Base-by-base conservation (phyloP, 2,329 filamentous ascomycete genomes). In the Paracamarosporium sp. region DNA sequence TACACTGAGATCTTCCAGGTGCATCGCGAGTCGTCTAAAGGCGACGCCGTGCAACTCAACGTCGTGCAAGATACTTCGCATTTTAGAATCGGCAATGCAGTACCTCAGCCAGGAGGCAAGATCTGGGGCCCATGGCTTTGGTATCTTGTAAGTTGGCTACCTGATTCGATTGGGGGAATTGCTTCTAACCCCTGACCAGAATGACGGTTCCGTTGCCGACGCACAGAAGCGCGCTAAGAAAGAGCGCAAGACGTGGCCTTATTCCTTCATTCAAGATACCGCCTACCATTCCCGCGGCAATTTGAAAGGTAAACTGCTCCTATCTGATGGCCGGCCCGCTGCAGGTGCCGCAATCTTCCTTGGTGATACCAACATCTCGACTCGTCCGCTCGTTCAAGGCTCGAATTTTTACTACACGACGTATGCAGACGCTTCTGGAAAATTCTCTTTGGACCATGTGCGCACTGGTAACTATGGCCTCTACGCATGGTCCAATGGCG, bases 1-100 rank as follows among this genome's bases (percentile, higher is more conserved):
- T n/a, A n/a, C n/a, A n/a, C n/a, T n/a, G n/a, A n/a, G n/a, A n/a
- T n/a, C n/a, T n/a, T n/a, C n/a, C 4, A 61, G 71, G 76, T 82
- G 7, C 81, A 82, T 57, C 76, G 81, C 11, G 80, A 83, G 61
- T 80, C 76, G 6, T 55, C 71, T 1, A 81, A 79, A 0, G 80
- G 81, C 4, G 80, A 82, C 59, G 74, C 74, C 4, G 80, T 82
- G 5, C 78, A 82, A 59, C 68, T 83, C 44, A 83, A 83, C 61
- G 81, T 83, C 72, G 72, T 82, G 41, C 80, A 83, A 61, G 81
- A 81, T n/a, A 82, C 80, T 20, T 66, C 61, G 4, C 63, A 63
- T 28, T 65, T 63, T 45, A 59, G 60, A n/a, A 55, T 63, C 8
- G 60, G 61, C 3, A 57, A 54, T 4, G 58, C 56, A 36, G 61